Evolutionary conservation across 345 rosid species (phyloP).

Genomic region (Brassica incana): DNA sequence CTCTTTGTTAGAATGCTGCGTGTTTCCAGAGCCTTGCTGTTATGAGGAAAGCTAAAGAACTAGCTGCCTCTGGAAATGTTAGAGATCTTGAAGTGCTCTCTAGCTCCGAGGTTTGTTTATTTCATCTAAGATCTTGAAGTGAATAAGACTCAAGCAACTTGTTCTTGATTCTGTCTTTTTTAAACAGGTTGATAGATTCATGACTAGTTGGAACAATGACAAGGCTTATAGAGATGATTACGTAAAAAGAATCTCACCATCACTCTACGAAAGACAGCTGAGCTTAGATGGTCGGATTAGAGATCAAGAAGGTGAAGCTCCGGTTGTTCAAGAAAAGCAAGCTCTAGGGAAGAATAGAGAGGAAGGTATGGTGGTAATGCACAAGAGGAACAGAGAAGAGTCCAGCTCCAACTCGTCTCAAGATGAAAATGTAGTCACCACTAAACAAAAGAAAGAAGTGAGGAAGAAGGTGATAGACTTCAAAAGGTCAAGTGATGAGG

Average conservation of each 20-base stretch:
- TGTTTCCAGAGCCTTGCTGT: slow-evolving; percentile 48
- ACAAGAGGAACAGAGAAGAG: slow-evolving; percentile 56
- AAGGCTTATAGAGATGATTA: slow-evolving; percentile 87
- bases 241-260: slow-evolving; percentile 59
- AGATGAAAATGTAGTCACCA: slow-evolving; percentile 37
- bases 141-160: background rate
- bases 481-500: slow-evolving; percentile 42
- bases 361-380: slow-evolving; percentile 38
- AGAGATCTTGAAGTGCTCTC: slow-evolving; percentile 56
- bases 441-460: slow-evolving; percentile 51
- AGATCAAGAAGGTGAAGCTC: slow-evolving; percentile 59
- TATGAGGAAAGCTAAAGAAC: slow-evolving; percentile 53
- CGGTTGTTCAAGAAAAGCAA: slow-evolving; percentile 41
- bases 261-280: slow-evolving; percentile 64
- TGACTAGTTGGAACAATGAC: slow-evolving; percentile 62
- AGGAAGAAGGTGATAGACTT: slow-evolving; percentile 34
- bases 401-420: slow-evolving; percentile 48
- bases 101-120: slow-evolving; percentile 53
- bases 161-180: slow-evolving; percentile 23
- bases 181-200: slow-evolving; percentile 68
- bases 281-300: slow-evolving; percentile 77
- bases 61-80: slow-evolving; percentile 58
- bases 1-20: slow-evolving; percentile 50
- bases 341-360: slow-evolving; percentile 23
- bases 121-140: too few relatives aligned